A percentile compares a stretch with the other conserved stretches of the same genome.
Evolutionary conservation across 1,139 yeast genomes (phyloP).

Genomic region (Candida smagusa): DNA sequence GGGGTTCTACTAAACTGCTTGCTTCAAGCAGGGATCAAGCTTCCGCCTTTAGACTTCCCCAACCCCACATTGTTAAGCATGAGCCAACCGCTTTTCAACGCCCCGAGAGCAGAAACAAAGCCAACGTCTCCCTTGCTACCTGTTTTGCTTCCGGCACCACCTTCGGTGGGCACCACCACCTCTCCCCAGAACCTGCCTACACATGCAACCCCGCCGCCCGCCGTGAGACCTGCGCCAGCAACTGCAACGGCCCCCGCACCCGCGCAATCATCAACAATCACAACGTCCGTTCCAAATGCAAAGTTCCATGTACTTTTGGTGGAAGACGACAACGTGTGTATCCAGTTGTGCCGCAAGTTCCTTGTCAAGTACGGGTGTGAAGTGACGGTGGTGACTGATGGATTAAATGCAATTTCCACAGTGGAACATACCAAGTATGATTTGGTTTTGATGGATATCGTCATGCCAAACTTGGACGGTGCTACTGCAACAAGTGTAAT

Average conservation of each 20-base stretch:
- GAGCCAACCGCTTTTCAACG: too few species aligned
- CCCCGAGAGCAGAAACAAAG: slow-evolving; percentile 2
- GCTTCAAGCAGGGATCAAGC: slow-evolving; percentile 56
- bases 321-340: slow-evolving; percentile 84
- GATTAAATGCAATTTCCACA: slow-evolving; percentile 79
- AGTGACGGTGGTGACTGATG: slow-evolving; percentile 90
- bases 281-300: slow-evolving; percentile 37
- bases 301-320: slow-evolving; percentile 73
- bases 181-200: slow-evolving; percentile 5
- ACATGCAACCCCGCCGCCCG: slow-evolving; percentile 6
- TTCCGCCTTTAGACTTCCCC: slow-evolving; percentile 64
- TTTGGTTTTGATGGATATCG: slow-evolving; percentile 86
- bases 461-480: slow-evolving; percentile 93
- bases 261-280: slow-evolving; percentile 6
- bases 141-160: neutral
- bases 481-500: slow-evolving; percentile 89
- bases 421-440: slow-evolving; percentile 77
- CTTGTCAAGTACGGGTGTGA: slow-evolving; percentile 86
- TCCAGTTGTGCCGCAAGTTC: slow-evolving; percentile 74
- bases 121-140: slow-evolving; percentile 9
- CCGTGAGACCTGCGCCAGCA: slow-evolving; percentile 1
- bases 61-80: slow-evolving; percentile 22
- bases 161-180: slow-evolving; percentile 1
- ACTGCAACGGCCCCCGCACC: slow-evolving; percentile 10
- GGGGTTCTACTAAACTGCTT: slow-evolving; percentile 47